These are phyloP conservation scores for Inonotus obliquus DNA, from an alignment of 1,284 basidiomycete species.

Conservation along the genomic window DNA sequence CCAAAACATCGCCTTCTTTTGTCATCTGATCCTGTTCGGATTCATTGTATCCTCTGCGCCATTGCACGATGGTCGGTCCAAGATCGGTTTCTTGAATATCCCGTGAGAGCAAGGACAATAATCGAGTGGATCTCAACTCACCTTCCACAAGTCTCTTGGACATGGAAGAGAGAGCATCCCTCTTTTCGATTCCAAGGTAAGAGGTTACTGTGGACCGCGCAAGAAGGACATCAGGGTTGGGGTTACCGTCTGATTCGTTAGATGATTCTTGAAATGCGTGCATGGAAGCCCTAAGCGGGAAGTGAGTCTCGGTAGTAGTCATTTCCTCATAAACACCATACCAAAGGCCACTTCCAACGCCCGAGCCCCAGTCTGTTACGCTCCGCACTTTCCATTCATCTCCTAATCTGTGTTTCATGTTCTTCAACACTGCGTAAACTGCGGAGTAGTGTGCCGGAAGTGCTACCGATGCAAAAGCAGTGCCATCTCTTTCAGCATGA, in stretches of 20 bases:
- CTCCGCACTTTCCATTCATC: conserved; percentile 50
- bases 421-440: conserved; percentile 60
- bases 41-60: conserved; percentile 54
- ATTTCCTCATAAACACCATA: conserved; percentile 30
- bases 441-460: conserved; percentile 75
- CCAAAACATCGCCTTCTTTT: conserved; percentile 53
- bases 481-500: conserved; percentile 64
- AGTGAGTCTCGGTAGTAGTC: neutral
- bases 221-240: conserved; percentile 34
- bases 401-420: conserved; percentile 58
- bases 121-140: conserved; percentile 25
- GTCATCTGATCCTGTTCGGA: conserved; percentile 36
- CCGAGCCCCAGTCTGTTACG: conserved; percentile 74
- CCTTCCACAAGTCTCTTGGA: conserved; percentile 58
- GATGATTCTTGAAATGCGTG: conserved; percentile 51
- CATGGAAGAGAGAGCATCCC: conserved; percentile 60
- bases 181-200: conserved; percentile 69
- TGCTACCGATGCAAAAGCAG: conserved; percentile 69
- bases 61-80: conserved; percentile 40
- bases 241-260: conserved; percentile 20
- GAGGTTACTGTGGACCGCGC: conserved; percentile 47
- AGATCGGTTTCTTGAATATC: conserved; percentile 40
- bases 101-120: neutral
- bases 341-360: conserved; percentile 73
- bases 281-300: conserved; percentile 53